These are phyloP conservation scores for Dryas integrifolia DNA, from an alignment of 331 rosid genomes.

Conservation along the genomic window DNA sequence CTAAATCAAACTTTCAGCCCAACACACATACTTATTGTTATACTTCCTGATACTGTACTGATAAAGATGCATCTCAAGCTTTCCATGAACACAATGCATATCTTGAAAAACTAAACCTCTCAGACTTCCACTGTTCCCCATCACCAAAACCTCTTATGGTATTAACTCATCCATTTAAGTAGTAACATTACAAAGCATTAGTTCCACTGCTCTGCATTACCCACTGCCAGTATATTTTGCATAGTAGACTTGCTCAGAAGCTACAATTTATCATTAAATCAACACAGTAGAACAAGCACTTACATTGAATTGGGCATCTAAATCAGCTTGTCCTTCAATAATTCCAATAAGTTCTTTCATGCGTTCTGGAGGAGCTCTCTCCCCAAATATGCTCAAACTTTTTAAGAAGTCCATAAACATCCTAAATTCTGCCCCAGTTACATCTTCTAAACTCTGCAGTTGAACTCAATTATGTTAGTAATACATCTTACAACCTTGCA, in stretches of 20 bases:
- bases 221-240: background rate
- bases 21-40: background rate
- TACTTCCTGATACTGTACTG: background rate
- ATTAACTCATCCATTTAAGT: background rate
- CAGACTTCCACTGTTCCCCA: background rate
- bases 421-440: conserved; percentile 77
- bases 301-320: conserved; percentile 79
- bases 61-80: background rate
- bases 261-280: background rate
- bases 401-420: conserved; percentile 89
- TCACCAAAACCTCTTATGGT: background rate
- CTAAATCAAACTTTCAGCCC: conserved; percentile 2
- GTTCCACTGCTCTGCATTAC: background rate
- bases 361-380: conserved; percentile 73
- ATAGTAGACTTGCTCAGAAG: background rate
- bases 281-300: conserved; percentile 29
- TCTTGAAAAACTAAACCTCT: background rate
- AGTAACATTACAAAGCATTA: background rate
- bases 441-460: conserved; percentile 80
- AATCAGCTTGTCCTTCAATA: conserved; percentile 93
- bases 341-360: conserved; percentile 86
- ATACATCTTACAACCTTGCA: conserved; percentile 30
- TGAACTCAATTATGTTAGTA: conserved; percentile 34
- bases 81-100: background rate
- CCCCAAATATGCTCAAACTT: conserved; percentile 80